Conservation (phyloP, 2,329 filamentous ascomycete species). For the Aspergillus persii region DNA sequence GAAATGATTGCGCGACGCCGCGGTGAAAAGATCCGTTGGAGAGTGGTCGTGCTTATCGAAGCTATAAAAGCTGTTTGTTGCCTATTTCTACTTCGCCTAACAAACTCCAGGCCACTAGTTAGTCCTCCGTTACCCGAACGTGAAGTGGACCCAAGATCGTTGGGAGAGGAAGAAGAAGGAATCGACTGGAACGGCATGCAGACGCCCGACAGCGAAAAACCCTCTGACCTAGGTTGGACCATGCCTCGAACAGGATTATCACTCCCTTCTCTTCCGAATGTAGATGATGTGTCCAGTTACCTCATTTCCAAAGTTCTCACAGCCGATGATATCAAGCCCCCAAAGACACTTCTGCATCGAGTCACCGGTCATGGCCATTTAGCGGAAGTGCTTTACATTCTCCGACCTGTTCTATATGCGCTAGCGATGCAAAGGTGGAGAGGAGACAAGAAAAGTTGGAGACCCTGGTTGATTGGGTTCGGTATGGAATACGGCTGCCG, state of each 20-base stretch:
- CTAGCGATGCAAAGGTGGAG: constrained; percentile 72
- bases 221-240: constrained; percentile 62
- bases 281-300: constrained; percentile 80
- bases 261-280: constrained; percentile 77
- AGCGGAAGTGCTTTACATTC: constrained; percentile 87
- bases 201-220: constrained; percentile 40
- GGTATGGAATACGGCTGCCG: constrained; percentile 82
- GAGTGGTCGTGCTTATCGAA: constrained; percentile 81
- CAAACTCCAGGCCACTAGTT: constrained; percentile 76
- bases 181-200: constrained; percentile 50
- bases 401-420: constrained; percentile 85
- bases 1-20: constrained; percentile 93
- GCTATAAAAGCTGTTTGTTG: constrained; percentile 81
- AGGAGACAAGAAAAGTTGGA: constrained; percentile 76
- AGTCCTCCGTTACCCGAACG: constrained; percentile 83
- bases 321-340: constrained; percentile 94
- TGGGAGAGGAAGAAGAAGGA: constrained; percentile 47
- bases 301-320: constrained; percentile 87
- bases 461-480: constrained; percentile 85
- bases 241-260: constrained; percentile 94
- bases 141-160: constrained; percentile 66
- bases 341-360: constrained; percentile 78
- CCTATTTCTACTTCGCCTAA: constrained; percentile 75
- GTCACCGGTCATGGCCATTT: constrained; percentile 69
- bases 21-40: constrained; percentile 77